A percentile compares a stretch with the other conserved stretches of the same genome.
Evolutionary conservation across 179 eudicot species (phyloP).

Genomic region (Pouteria campechiana): DNA sequence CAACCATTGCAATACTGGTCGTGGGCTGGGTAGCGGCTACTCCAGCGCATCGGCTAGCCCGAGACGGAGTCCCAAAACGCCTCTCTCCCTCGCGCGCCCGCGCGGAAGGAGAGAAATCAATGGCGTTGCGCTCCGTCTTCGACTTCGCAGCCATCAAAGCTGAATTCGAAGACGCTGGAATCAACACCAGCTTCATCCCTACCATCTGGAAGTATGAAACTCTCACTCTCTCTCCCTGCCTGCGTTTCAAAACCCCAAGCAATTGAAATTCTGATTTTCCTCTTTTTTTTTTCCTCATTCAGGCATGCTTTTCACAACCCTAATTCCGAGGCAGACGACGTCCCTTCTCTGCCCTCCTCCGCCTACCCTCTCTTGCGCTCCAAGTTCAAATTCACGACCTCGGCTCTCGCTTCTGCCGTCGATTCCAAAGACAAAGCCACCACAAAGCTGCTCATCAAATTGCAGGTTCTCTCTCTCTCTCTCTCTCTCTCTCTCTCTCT

Average conservation of each 20-base stretch:
- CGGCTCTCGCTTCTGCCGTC: constrained; percentile 43
- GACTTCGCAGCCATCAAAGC: constrained; percentile 41
- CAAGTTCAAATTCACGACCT: constrained; percentile 50
- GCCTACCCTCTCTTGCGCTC: constrained; percentile 58
- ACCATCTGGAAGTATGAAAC: constrained; percentile 65
- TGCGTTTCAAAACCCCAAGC: not conserved
- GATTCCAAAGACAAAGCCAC: constrained; percentile 75
- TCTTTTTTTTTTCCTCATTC: not conserved
- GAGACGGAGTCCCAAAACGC: too few species aligned
- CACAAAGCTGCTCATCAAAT: constrained; percentile 77
- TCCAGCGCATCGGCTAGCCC: too few species aligned
- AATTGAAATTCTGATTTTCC: too few species aligned
- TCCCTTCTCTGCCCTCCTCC: constrained; percentile 75
- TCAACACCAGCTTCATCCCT: constrained; percentile 65
- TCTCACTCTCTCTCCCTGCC: constrained; percentile 4
- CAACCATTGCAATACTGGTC: too few species aligned
- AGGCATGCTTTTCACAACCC: constrained; percentile 72
- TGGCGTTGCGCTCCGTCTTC: constrained; percentile 57
- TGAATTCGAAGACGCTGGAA: constrained; percentile 57
- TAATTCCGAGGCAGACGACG: constrained; percentile 59
- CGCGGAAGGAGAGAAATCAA: too few species aligned
- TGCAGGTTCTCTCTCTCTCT: constrained; percentile 34
- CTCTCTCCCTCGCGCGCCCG: too few species aligned
- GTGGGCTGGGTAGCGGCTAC: too few species aligned
- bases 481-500: too few species aligned